Evolutionary conservation across 768 basidiomycete genomes (phyloP).

Genomic region (Naganishia kalamii): DNA sequence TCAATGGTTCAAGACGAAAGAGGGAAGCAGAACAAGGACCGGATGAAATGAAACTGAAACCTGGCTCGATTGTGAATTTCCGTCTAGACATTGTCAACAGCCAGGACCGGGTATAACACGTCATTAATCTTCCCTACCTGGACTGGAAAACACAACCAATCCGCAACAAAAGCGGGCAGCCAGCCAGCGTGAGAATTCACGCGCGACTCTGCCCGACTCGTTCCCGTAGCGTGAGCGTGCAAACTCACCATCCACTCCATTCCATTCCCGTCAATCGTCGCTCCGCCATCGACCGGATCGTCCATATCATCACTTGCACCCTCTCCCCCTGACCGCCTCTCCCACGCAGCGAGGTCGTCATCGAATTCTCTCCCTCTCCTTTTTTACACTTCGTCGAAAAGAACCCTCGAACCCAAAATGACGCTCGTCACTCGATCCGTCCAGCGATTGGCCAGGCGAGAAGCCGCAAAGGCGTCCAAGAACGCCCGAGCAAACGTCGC

Average conservation of each 20-base stretch:
- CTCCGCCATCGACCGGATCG: neutral
- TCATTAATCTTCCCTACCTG: neutral
- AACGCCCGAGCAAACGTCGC: slow-evolving; percentile 43
- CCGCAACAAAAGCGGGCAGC: neutral
- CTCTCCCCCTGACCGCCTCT: neutral
- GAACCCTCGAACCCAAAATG: slow-evolving; percentile 32
- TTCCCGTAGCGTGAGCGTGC: neutral
- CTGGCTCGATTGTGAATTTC: neutral
- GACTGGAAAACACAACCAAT: neutral
- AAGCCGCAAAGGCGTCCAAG: slow-evolving; percentile 30
- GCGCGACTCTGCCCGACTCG: neutral
- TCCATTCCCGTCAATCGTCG: neutral
- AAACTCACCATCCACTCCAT: neutral
- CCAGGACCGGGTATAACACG: too few species aligned
- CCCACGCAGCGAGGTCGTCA: neutral
- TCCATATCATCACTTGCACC: neutral
- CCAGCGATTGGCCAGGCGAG: slow-evolving; percentile 44
- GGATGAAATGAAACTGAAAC: slow-evolving; percentile 8
- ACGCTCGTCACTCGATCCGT: slow-evolving; percentile 46
- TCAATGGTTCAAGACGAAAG: neutral
- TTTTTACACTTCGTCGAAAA: neutral
- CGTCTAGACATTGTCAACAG: slow-evolving; percentile 6
- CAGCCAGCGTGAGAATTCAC: slow-evolving; percentile 2
- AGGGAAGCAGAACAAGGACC: neutral
- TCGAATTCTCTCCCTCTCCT: slow-evolving; percentile 2